phyloP scores from a whole-genome alignment of 2,329 filamentous ascomycete genomes.

The Paracorniculantispora psalliotae region DNA sequence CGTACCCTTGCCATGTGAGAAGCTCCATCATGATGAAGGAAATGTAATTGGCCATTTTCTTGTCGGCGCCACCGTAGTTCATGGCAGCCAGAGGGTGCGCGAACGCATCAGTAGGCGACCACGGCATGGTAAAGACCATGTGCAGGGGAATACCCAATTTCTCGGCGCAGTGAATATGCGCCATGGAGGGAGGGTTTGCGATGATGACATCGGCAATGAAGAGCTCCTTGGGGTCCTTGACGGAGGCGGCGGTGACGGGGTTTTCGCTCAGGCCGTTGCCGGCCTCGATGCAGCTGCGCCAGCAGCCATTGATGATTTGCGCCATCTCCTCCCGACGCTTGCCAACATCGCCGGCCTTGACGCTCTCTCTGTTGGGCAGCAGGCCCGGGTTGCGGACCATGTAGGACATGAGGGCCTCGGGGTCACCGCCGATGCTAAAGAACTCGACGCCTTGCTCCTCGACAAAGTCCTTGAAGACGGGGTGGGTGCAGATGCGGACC shows the following conservation, averaged over 20 bases:
- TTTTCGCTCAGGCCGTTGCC: slow-evolving; percentile 56
- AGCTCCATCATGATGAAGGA: slow-evolving; percentile 80
- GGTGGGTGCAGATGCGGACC: slow-evolving; percentile 68
- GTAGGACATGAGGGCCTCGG: slow-evolving; percentile 74
- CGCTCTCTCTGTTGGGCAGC: slow-evolving; percentile 74
- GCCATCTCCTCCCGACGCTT: slow-evolving; percentile 70
- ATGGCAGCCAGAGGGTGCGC: slow-evolving; percentile 84
- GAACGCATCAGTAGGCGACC: slow-evolving; percentile 79
- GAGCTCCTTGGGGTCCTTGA: slow-evolving; percentile 41
- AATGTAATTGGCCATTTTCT: slow-evolving; percentile 73
- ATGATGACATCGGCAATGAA: slow-evolving; percentile 83
- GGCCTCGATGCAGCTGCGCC: slow-evolving; percentile 78
- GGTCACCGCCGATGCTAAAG: slow-evolving; percentile 71
- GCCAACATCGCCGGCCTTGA: slow-evolving; percentile 72
- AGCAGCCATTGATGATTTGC: slow-evolving; percentile 77
- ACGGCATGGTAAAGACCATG: slow-evolving; percentile 95
- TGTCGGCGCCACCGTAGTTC: slow-evolving; percentile 68
- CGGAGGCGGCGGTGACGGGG: slow-evolving; percentile 42
- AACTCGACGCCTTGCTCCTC: slow-evolving; percentile 69
- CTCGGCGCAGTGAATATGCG: slow-evolving; percentile 70
- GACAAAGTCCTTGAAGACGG: slow-evolving; percentile 63
- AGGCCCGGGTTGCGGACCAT: slow-evolving; percentile 88
- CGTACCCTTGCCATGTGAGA: slow-evolving; percentile 65
- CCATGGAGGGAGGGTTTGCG: slow-evolving; percentile 73
- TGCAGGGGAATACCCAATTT: slow-evolving; percentile 70